phyloP scores from a whole-genome alignment of 139 green algal species.

The Yamagishiella unicocca region DNA sequence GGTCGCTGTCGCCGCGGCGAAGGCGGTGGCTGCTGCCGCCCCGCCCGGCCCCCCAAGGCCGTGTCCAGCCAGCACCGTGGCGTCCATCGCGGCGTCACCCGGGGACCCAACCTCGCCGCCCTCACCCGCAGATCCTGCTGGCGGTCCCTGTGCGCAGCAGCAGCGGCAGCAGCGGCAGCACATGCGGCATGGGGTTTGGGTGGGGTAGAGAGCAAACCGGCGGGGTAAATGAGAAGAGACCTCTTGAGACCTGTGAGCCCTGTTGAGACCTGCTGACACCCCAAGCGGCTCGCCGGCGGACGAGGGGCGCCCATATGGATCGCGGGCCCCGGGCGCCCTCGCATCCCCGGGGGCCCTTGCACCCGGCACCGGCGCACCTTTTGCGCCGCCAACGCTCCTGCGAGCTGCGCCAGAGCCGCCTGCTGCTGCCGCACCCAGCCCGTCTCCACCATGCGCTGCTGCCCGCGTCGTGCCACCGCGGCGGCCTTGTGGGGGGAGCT shows the following conservation, averaged over 20 bases:
- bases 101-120: not conserved
- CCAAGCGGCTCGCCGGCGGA: too few relatives aligned
- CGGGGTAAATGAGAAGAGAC: too few relatives aligned
- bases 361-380: not conserved
- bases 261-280: too few relatives aligned
- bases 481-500: constrained; percentile 22
- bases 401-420: constrained; percentile 49
- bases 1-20: not conserved
- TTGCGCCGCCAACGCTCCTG: constrained; percentile 39
- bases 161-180: not conserved
- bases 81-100: not conserved
- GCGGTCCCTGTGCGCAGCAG: not conserved
- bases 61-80: not conserved
- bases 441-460: constrained; percentile 21
- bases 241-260: too few relatives aligned
- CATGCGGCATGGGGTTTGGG: too few relatives aligned
- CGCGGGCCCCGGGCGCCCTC: too few relatives aligned
- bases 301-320: too few relatives aligned
- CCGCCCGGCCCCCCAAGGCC: not conserved
- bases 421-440: constrained; percentile 56
- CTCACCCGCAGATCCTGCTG: too few relatives aligned
- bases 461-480: not conserved
- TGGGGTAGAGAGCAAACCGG: too few relatives aligned
- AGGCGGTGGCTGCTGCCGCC: not conserved
- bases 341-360: too few relatives aligned